Evolutionary conservation across 331 rosid genomes (phyloP).

Genomic region (Cydonia oblonga): DNA sequence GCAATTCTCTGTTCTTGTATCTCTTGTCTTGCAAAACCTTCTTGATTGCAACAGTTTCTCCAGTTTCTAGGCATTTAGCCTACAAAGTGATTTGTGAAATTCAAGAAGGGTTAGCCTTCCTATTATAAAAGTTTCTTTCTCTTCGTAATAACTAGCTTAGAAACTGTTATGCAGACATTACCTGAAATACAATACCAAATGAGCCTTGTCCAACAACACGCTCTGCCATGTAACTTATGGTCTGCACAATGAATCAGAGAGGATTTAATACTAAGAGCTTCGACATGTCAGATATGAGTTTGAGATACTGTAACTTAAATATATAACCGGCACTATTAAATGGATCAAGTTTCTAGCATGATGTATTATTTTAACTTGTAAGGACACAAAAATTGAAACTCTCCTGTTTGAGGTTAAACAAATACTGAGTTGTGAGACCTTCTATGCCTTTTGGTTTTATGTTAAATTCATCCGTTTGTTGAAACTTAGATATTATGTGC

Average conservation of each 20-base stretch:
- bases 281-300: neutral
- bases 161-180: conserved; percentile 6
- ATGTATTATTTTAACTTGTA: neutral
- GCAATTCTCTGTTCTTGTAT: conserved; percentile 66
- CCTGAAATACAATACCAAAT: conserved; percentile 71
- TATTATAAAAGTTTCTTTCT: neutral
- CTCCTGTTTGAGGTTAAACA: neutral
- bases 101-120: neutral
- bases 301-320: neutral
- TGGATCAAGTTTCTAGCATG: neutral
- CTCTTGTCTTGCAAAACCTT: conserved; percentile 73
- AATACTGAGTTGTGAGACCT: neutral
- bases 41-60: conserved; percentile 69
- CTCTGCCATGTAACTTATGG: conserved; percentile 72
- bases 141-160: neutral
- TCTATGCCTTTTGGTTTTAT: neutral
- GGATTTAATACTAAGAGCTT: neutral
- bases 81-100: conserved; percentile 1
- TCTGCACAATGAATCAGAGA: conserved; percentile 28
- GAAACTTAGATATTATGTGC: neutral
- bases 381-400: neutral
- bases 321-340: neutral
- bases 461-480: neutral
- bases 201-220: conserved; percentile 66
- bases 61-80: conserved; percentile 66